These are phyloP conservation scores for Baeospora myosura DNA, from an alignment of 1,284 basidiomycete genomes.

Conservation along the genomic window DNA sequence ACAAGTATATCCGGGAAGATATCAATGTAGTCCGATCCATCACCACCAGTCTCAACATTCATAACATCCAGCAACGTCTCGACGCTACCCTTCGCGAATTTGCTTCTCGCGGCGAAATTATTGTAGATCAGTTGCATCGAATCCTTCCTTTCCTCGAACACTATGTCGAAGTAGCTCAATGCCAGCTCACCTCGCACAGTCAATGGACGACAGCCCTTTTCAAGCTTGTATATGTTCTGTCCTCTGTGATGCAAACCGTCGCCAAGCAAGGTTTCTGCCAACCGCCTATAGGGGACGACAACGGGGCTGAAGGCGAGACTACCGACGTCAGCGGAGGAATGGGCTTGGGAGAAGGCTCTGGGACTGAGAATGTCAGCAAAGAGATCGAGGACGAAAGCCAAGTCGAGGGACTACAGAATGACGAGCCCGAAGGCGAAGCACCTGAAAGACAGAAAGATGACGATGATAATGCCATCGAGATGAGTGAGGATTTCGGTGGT, in stretches of 20 bases:
- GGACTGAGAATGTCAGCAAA: conserved; percentile 82
- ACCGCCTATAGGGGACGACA: conserved; percentile 53
- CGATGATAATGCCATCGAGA: conserved; percentile 65
- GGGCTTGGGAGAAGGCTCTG: conserved; percentile 82
- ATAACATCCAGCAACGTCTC: conserved; percentile 30
- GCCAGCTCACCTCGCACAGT: conserved; percentile 47
- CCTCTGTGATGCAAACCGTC: conserved; percentile 67
- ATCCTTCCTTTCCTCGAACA: conserved; percentile 61
- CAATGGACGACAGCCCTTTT: conserved; percentile 75
- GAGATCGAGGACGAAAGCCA: conserved; percentile 94
- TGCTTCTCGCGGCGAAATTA: conserved; percentile 15
- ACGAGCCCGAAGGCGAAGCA: conserved; percentile 50
- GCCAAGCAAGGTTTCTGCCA: conserved; percentile 90
- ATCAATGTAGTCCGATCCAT: conserved; percentile 29
- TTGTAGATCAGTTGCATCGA: conserved; percentile 24
- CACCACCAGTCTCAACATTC: conserved; percentile 39
- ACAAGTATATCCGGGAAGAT: conserved; percentile 38
- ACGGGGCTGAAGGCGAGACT: conserved; percentile 33
- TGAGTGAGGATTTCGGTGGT: conserved; percentile 76
- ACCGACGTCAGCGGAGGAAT: conserved; percentile 40
- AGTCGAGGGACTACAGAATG: conserved; percentile 86
- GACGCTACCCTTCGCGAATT: conserved; percentile 26
- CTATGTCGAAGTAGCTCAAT: conserved; percentile 46
- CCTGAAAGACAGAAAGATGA: conserved; percentile 39
- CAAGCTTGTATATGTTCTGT: conserved; percentile 80